A percentile compares a stretch with the other conserved stretches of the same genome.
phyloP scores from a whole-genome alignment of 768 basidiomycete species.

The Boletus barrowsii region DNA sequence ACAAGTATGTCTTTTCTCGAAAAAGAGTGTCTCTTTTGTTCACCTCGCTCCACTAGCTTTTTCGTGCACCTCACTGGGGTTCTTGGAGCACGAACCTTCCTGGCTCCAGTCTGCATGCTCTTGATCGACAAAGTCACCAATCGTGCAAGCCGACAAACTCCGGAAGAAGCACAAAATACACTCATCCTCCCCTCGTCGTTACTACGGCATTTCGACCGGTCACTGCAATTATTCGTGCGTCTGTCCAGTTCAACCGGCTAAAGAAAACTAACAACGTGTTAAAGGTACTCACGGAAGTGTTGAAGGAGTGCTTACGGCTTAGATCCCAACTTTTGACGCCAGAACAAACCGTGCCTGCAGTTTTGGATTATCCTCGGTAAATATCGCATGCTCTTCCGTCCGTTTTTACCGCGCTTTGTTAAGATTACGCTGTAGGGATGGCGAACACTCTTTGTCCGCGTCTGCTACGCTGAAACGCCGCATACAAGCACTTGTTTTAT shows the following conservation, averaged over 20 bases:
- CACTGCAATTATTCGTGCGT: constrained; percentile 53
- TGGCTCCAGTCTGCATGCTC: constrained; percentile 80
- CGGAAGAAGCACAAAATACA: constrained; percentile 55
- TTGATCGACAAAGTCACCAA: constrained; percentile 76
- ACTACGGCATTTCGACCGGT: constrained; percentile 50
- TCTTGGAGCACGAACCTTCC: constrained; percentile 75
- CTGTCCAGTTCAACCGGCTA: neutral
- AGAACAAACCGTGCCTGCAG: constrained; percentile 37
- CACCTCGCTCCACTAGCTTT: constrained; percentile 51
- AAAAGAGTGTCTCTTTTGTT: neutral
- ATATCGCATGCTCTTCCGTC: neutral
- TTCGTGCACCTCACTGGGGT: constrained; percentile 84
- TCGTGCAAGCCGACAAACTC: constrained; percentile 59
- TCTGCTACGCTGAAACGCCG: constrained; percentile 51
- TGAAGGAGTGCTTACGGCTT: constrained; percentile 65
- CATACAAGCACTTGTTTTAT: constrained; percentile 64
- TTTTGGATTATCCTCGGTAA: constrained; percentile 60
- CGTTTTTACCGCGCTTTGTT: neutral
- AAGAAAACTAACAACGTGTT: neutral
- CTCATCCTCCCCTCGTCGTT: constrained; percentile 67
- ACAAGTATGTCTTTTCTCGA: constrained; percentile 54
- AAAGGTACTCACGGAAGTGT: constrained; percentile 60
- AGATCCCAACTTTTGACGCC: constrained; percentile 40
- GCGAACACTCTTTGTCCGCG: constrained; percentile 49
- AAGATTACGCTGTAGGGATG: constrained; percentile 43